These are phyloP conservation scores for Antitrichia curtipendula DNA, from an alignment of 225 moss, liverwort and hornwort species.

Conservation along the genomic window DNA sequence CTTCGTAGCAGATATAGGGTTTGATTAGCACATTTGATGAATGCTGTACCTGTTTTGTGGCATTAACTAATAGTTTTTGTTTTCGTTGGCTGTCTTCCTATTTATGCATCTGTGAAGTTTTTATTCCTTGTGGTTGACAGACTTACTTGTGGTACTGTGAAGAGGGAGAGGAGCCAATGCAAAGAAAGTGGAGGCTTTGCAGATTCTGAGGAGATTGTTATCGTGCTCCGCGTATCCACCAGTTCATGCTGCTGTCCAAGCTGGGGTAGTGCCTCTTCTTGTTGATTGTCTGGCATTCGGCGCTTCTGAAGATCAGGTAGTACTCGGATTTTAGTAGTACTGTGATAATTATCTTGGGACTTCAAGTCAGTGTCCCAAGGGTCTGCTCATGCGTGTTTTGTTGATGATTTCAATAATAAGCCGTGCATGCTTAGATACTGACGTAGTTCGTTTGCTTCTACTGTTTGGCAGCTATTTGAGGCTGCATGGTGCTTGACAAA, in stretches of 20 bases:
- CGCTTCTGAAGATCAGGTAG: conserved; percentile 86
- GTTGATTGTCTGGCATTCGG: conserved; percentile 77
- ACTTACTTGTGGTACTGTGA: conserved; percentile 5
- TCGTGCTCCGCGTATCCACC: conserved; percentile 75
- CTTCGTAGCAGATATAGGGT: neutral
- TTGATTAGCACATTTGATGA: neutral
- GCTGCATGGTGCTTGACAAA: conserved; percentile 98
- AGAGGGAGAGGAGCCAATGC: conserved; percentile 53
- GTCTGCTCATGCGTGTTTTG: neutral
- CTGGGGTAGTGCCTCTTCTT: conserved; percentile 77
- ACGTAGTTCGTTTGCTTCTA: neutral
- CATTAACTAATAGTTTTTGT: neutral
- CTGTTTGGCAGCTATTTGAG: conserved; percentile 67
- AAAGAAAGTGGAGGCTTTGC: conserved; percentile 76
- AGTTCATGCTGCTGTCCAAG: conserved; percentile 71
- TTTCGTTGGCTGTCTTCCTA: neutral
- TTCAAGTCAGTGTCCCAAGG: neutral
- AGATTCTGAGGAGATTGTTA: conserved; percentile 57
- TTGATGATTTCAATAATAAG: neutral
- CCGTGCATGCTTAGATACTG: neutral
- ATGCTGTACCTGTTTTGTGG: neutral
- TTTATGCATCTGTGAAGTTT: neutral
- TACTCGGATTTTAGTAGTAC: neutral
- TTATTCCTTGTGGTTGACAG: neutral
- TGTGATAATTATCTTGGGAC: neutral